phyloP scores from a whole-genome alignment of 2,329 filamentous ascomycete genomes.

The Didymella pomorum region DNA sequence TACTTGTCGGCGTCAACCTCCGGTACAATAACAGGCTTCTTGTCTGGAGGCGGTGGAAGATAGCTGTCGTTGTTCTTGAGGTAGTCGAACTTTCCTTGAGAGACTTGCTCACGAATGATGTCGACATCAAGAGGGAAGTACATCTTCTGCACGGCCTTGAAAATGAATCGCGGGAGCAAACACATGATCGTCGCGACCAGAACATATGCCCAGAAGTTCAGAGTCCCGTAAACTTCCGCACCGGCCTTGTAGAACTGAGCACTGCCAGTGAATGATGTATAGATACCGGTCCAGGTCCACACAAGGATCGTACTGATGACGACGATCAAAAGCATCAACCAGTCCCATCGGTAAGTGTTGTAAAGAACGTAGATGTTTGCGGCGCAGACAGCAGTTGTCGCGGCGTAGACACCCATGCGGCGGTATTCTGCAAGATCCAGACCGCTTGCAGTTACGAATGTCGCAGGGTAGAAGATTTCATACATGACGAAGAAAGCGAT shows the following conservation, averaged over 20 bases:
- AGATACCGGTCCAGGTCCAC: conserved; percentile 96
- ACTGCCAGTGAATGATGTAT: conserved; percentile 68
- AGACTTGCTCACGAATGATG: conserved; percentile 92
- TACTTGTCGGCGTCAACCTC: conserved; percentile 57
- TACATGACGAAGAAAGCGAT: conserved; percentile 95
- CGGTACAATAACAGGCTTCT: conserved; percentile 64
- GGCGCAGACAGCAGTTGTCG: conserved; percentile 80
- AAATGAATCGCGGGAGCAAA: conserved; percentile 83
- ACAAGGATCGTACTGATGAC: conserved; percentile 83
- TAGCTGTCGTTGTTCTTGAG: conserved; percentile 66
- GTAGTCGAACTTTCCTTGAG: conserved; percentile 81
- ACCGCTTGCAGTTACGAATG: conserved; percentile 75
- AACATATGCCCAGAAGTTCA: conserved; percentile 87
- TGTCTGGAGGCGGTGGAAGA: conserved; percentile 54
- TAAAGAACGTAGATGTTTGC: conserved; percentile 95
- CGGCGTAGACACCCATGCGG: conserved; percentile 87
- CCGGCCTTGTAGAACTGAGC: conserved; percentile 79
- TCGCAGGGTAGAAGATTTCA: conserved; percentile 74
- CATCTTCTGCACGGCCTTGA: conserved; percentile 91
- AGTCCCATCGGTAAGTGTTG: conserved; percentile 98
- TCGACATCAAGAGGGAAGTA: conserved; percentile 93
- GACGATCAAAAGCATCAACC: conserved; percentile 88
- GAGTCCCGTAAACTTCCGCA: conserved; percentile 77
- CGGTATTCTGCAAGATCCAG: conserved; percentile 79
- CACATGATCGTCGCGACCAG: conserved; percentile 82